A percentile compares a stretch with the other conserved stretches of the same genome.
phyloP scores from a whole-genome alignment of 2,329 filamentous ascomycete genomes.

The Didymella glomerata region DNA sequence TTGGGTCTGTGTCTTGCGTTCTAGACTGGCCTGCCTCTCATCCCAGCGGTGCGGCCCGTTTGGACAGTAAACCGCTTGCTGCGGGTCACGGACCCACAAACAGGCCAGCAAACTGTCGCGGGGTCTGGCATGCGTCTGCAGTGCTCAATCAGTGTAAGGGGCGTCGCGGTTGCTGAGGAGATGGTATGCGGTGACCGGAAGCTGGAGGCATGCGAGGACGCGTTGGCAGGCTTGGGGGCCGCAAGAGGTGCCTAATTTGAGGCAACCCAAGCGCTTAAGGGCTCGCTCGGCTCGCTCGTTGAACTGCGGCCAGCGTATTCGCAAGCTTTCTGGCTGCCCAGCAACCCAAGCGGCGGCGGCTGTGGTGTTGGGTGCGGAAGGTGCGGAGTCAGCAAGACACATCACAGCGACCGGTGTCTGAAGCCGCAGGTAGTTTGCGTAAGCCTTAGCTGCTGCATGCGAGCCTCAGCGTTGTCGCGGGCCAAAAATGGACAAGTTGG shows the following conservation, averaged over 20 bases:
- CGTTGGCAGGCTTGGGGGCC: conserved; percentile 23
- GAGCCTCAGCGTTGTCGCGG: background rate
- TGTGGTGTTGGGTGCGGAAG: conserved; percentile 8
- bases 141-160: conserved; percentile 12
- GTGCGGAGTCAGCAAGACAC: conserved; percentile 11
- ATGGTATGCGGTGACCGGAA: conserved; percentile 15
- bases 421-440: conserved; percentile 8
- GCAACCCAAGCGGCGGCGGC: conserved; percentile 7
- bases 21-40: conserved; percentile 17
- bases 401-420: conserved; percentile 12
- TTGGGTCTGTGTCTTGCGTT: conserved; percentile 19
- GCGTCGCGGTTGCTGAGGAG: conserved; percentile 19
- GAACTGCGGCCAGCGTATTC: conserved; percentile 6
- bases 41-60: conserved; percentile 21
- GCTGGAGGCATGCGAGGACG: conserved; percentile 17
- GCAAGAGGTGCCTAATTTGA: conserved; percentile 13
- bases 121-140: conserved; percentile 18
- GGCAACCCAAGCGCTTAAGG: conserved; percentile 18
- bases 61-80: conserved; percentile 8
- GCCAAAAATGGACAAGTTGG: background rate
- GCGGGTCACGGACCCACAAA: conserved; percentile 19
- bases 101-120: conserved; percentile 14
- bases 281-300: background rate
- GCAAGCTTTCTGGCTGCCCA: conserved; percentile 19
- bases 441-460: conserved; percentile 7